phyloP scores from a whole-genome alignment of 2,329 filamentous ascomycete genomes.

The Verticillium zaregamsianum region DNA sequence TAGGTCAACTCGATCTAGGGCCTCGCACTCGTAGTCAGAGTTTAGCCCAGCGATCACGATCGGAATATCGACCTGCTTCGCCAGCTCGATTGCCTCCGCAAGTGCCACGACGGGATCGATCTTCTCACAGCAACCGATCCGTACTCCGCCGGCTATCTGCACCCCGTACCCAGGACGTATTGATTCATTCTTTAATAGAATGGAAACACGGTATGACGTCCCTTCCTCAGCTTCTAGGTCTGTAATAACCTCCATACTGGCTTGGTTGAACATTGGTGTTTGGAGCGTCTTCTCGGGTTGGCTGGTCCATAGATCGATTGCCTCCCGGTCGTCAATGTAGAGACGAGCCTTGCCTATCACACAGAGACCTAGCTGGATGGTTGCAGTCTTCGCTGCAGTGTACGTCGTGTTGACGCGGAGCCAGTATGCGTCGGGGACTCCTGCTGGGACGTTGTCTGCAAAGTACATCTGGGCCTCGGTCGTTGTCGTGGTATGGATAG shows the following conservation, averaged over 20 bases:
- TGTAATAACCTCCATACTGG: slow-evolving; percentile 12
- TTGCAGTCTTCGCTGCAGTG: not conserved
- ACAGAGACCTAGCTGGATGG: slow-evolving; percentile 25
- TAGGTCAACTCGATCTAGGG: not conserved
- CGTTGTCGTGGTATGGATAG: slow-evolving; percentile 4
- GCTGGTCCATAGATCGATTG: slow-evolving; percentile 20
- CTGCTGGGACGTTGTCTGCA: slow-evolving; percentile 8
- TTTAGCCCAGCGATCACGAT: slow-evolving; percentile 53
- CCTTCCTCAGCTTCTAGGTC: slow-evolving; percentile 4
- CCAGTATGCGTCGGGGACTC: slow-evolving; percentile 9
- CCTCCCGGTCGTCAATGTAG: slow-evolving; percentile 22
- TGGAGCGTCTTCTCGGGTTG: slow-evolving; percentile 10
- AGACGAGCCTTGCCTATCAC: slow-evolving; percentile 27
- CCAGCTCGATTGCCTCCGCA: slow-evolving; percentile 24
- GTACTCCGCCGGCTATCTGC: slow-evolving; percentile 10
- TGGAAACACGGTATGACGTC: slow-evolving; percentile 1
- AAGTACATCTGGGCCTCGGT: slow-evolving; percentile 11
- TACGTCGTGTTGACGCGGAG: slow-evolving; percentile 8
- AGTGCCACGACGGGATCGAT: slow-evolving; percentile 9
- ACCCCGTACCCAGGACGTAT: slow-evolving; percentile 15
- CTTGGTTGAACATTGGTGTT: slow-evolving; percentile 11
- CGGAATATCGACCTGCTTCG: slow-evolving; percentile 53
- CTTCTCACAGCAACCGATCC: slow-evolving; percentile 4
- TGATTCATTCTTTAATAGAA: slow-evolving; percentile 14
- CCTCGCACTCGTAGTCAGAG: slow-evolving; percentile 14